phyloP scores from a whole-genome alignment of 2,329 filamentous ascomycete genomes.

The Fusarium multiceps region DNA sequence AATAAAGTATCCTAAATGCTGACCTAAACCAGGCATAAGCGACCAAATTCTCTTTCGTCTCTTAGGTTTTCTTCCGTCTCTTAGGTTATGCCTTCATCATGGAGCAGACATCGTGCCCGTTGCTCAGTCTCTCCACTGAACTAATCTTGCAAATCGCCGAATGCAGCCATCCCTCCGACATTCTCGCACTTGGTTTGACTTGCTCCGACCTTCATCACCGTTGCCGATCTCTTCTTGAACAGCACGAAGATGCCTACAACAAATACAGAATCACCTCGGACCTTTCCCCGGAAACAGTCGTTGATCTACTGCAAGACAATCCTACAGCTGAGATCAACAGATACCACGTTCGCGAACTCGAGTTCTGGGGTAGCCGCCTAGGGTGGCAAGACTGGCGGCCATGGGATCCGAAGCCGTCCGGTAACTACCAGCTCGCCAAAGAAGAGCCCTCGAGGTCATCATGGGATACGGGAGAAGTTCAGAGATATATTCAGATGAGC shows the following conservation, averaged over 20 bases:
- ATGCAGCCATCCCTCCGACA: background rate
- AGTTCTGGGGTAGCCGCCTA: constrained; percentile 31
- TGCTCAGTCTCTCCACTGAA: constrained; percentile 10
- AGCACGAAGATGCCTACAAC: constrained; percentile 3
- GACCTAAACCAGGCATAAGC: background rate
- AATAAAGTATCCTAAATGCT: background rate
- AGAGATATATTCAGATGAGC: background rate
- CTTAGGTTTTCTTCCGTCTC: background rate
- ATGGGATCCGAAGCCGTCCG: background rate
- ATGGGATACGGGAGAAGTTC: background rate
- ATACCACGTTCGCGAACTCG: constrained; percentile 33
- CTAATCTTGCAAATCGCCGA: constrained; percentile 11
- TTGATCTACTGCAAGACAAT: background rate
- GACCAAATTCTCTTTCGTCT: background rate
- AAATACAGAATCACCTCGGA: constrained; percentile 20
- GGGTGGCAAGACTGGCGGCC: constrained; percentile 25
- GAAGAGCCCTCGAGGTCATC: background rate
- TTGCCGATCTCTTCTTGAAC: background rate
- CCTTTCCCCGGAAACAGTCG: background rate
- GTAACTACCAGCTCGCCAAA: background rate
- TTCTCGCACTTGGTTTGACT: constrained; percentile 16
- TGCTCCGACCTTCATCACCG: constrained; percentile 15
- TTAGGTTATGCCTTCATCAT: background rate
- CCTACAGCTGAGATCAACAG: background rate
- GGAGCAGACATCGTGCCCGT: background rate